A percentile compares a stretch with the other conserved stretches of the same genome.
Evolutionary conservation across 2,329 filamentous ascomycete species (phyloP).

Genomic region (Trichoderma asperellum): DNA sequence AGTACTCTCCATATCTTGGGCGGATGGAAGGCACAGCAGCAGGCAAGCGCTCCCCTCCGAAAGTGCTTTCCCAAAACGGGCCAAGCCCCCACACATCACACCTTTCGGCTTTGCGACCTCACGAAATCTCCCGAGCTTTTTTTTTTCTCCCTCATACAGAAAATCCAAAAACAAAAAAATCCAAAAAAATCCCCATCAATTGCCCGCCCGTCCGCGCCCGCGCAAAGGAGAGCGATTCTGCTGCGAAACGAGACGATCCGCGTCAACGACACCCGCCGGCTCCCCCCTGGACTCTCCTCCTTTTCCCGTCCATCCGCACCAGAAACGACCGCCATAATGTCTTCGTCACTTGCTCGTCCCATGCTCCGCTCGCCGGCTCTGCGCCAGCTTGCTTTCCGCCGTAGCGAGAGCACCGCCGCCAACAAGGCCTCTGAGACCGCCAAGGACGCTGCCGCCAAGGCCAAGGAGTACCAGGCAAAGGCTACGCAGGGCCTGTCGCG

Average conservation of each 20-base stretch:
- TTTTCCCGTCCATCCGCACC: slow-evolving; percentile 18
- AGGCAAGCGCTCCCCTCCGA: slow-evolving; percentile 20
- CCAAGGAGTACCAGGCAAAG: slow-evolving; percentile 60
- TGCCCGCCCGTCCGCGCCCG: slow-evolving; percentile 36
- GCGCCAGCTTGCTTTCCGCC: slow-evolving; percentile 52
- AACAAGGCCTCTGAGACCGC: slow-evolving; percentile 45
- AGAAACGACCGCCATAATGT: slow-evolving; percentile 35
- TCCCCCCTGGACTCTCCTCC: background rate
- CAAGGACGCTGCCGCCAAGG: slow-evolving; percentile 46
- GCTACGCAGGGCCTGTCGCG: slow-evolving; percentile 81
- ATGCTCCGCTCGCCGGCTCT: slow-evolving; percentile 53
- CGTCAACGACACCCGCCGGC: slow-evolving; percentile 7
- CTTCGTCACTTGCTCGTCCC: slow-evolving; percentile 48
- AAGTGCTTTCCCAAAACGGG: slow-evolving; percentile 36
- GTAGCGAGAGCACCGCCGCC: slow-evolving; percentile 64
- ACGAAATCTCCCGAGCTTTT: slow-evolving; percentile 56
- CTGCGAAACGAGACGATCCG: slow-evolving; percentile 18
- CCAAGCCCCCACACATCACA: slow-evolving; percentile 35
- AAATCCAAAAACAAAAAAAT: slow-evolving; percentile 10
- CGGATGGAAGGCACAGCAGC: background rate
- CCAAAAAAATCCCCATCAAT: slow-evolving; percentile 42
- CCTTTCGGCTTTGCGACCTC: slow-evolving; percentile 38
- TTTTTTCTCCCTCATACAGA: slow-evolving; percentile 42
- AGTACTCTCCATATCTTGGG: background rate
- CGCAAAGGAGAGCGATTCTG: slow-evolving; percentile 20